Evolutionary conservation across 352 stramenopile genomes (phyloP).

Genomic region (Pythium vanterpoolii): DNA sequence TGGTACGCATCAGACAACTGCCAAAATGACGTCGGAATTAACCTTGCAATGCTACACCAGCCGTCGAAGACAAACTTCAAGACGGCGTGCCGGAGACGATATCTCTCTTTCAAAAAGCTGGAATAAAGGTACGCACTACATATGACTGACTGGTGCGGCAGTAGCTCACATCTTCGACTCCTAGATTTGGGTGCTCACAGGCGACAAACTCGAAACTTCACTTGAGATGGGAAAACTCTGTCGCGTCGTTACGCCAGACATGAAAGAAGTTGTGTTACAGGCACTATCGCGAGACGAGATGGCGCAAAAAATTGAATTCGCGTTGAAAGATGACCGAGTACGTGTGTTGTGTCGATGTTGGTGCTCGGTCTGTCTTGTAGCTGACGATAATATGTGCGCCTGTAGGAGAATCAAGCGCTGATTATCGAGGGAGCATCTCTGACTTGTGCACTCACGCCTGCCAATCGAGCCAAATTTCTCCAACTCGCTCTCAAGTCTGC

Average conservation of each 20-base stretch:
- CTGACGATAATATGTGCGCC: background rate
- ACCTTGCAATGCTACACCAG: slow-evolving; percentile 24
- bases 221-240: slow-evolving; percentile 97
- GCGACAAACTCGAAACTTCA: slow-evolving; percentile 98
- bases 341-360: background rate
- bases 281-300: slow-evolving; percentile 46
- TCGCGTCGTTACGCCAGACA: slow-evolving; percentile 75
- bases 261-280: slow-evolving; percentile 73
- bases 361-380: background rate
- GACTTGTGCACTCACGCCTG: slow-evolving; percentile 47
- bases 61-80: slow-evolving; percentile 98
- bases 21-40: background rate
- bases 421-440: slow-evolving; percentile 67
- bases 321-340: slow-evolving; percentile 44
- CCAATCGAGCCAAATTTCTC: slow-evolving; percentile 65
- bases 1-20: slow-evolving; percentile 30
- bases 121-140: slow-evolving; percentile 90
- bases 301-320: slow-evolving; percentile 43
- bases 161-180: no score
- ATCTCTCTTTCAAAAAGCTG: slow-evolving; percentile 86
- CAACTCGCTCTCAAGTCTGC: slow-evolving; percentile 64
- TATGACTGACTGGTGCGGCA: background rate
- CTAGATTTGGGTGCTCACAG: slow-evolving; percentile 17
- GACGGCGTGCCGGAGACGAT: slow-evolving; percentile 94
- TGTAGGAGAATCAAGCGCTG: slow-evolving; percentile 59